Conservation (phyloP, 192 early-diverging fungal genomes). For the Entomortierella beljakovae region DNA sequence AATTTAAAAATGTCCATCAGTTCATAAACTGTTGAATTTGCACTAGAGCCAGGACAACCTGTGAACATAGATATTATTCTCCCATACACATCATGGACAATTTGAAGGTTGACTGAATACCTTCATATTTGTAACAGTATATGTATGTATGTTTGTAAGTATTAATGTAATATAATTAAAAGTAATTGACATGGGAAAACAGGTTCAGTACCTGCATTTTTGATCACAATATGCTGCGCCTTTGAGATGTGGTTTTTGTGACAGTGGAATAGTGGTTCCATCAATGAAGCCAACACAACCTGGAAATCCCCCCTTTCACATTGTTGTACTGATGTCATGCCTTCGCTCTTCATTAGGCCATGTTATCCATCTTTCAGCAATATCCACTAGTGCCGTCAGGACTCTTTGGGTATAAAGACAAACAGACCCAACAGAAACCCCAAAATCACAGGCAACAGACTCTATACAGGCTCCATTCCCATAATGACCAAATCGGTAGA, state of each 20-base stretch:
- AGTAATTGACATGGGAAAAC: neutral
- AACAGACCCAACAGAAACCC: neutral
- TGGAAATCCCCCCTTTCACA: conserved; percentile 17
- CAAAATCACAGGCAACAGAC: neutral
- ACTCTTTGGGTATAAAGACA: neutral
- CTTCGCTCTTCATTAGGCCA: neutral
- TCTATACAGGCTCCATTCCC: neutral
- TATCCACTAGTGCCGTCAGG: neutral
- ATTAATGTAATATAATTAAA: no score
- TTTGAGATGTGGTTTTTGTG: neutral
- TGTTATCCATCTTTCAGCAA: neutral
- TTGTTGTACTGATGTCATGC: neutral
- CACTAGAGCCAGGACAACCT: neutral
- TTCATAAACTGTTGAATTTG: neutral
- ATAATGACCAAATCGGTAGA: conserved; percentile 4
- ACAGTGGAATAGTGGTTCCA: conserved; percentile 9
- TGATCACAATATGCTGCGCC: neutral
- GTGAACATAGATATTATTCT: neutral
- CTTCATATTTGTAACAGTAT: no score
- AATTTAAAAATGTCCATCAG: neutral
- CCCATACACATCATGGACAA: conserved; percentile 10
- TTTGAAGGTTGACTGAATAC: conserved; percentile 9
- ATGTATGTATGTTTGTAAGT: no score
- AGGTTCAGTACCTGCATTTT: conserved; percentile 2
- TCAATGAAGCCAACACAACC: conserved; percentile 21